These are phyloP conservation scores for Epichloe hybrida DNA, from an alignment of 2,329 filamentous ascomycete species.

Conservation along the genomic window DNA sequence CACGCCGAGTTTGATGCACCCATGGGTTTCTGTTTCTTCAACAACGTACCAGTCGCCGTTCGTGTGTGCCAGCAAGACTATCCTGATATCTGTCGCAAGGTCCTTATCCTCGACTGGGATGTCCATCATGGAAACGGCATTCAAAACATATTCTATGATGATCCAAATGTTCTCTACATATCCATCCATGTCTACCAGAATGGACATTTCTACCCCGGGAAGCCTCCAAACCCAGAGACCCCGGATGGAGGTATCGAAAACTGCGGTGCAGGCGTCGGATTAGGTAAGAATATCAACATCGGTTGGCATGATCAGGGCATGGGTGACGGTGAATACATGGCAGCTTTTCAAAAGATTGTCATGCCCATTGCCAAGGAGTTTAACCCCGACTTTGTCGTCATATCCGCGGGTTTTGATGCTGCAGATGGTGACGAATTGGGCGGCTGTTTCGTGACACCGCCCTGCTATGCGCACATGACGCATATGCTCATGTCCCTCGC, in stretches of 20 bases:
- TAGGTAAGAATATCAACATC: slow-evolving; percentile 53
- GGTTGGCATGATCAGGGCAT: slow-evolving; percentile 61
- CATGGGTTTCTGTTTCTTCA: slow-evolving; percentile 95
- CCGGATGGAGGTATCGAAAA: slow-evolving; percentile 50
- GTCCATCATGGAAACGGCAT: slow-evolving; percentile 79
- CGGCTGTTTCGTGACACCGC: slow-evolving; percentile 79
- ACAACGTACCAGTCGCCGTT: slow-evolving; percentile 92
- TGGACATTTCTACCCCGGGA: slow-evolving; percentile 73
- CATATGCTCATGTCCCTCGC: slow-evolving; percentile 97
- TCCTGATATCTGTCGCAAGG: slow-evolving; percentile 68
- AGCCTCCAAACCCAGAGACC: slow-evolving; percentile 40
- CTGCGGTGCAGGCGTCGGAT: slow-evolving; percentile 39
- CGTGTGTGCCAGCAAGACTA: slow-evolving; percentile 73
- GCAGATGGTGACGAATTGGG: slow-evolving; percentile 87
- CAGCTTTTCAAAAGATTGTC: slow-evolving; percentile 86
- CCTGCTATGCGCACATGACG: slow-evolving; percentile 96
- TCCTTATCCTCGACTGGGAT: slow-evolving; percentile 89
- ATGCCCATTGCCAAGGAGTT: slow-evolving; percentile 96
- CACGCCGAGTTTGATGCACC: slow-evolving; percentile 78
- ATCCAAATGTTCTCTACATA: slow-evolving; percentile 91
- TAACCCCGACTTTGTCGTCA: slow-evolving; percentile 87
- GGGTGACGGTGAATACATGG: slow-evolving; percentile 94
- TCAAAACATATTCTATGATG: slow-evolving; percentile 89
- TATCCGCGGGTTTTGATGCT: slow-evolving; percentile 92
- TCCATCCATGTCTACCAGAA: slow-evolving; percentile 82